Evolutionary conservation across 192 early-diverging fungal genomes (phyloP).

Genomic region (Rhizophagus clarus): DNA sequence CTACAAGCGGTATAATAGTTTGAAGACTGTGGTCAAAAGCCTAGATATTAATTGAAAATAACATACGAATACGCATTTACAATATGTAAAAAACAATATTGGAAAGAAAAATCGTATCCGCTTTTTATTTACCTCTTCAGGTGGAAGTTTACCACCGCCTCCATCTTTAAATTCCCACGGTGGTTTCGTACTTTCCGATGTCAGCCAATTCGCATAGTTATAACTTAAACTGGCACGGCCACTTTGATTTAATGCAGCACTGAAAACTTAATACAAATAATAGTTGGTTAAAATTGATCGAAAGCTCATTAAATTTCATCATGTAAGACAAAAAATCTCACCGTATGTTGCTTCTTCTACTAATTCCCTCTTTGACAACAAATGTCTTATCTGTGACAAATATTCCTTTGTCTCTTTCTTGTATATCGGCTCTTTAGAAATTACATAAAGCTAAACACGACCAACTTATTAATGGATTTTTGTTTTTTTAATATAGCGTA

Average conservation of each 20-base stretch:
- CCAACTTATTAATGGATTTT: not conserved
- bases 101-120: no score
- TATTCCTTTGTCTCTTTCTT: slow-evolving; percentile 50
- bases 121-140: slow-evolving; percentile 24
- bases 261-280: slow-evolving; percentile 8
- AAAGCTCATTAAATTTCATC: not conserved
- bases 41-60: slow-evolving; percentile 35
- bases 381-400: slow-evolving; percentile 6
- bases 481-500: not conserved
- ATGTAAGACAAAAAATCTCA: slow-evolving; percentile 14
- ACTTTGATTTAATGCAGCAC: slow-evolving; percentile 18
- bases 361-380: slow-evolving; percentile 43
- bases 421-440: slow-evolving; percentile 40
- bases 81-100: not conserved
- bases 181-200: slow-evolving; percentile 1
- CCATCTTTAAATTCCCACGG: slow-evolving; percentile 29
- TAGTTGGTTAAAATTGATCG: not conserved
- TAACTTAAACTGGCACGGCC: not conserved
- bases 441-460: slow-evolving; percentile 32
- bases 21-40: slow-evolving; percentile 64
- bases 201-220: not conserved
- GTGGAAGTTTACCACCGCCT: slow-evolving; percentile 30
- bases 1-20: slow-evolving; percentile 65
- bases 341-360: slow-evolving; percentile 47
- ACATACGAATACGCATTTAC: not conserved